Conservation (phyloP, 2,329 filamentous ascomycete genomes). For the Apiospora hydei region DNA sequence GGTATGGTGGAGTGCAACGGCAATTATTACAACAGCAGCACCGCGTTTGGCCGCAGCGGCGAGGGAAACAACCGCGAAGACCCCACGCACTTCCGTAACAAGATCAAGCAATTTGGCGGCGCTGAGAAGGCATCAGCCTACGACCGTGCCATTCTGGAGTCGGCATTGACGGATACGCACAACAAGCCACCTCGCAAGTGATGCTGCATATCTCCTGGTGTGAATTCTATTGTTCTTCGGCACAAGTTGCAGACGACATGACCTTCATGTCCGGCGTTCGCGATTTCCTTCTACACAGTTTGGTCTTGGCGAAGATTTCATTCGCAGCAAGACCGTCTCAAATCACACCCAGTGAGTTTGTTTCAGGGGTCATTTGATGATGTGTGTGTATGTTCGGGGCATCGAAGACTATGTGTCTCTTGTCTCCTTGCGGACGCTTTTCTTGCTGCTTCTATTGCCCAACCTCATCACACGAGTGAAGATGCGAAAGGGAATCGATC, state of each 20-base stretch:
- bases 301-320: neutral
- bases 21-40: conserved; percentile 37
- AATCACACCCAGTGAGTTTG: neutral
- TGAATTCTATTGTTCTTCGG: neutral
- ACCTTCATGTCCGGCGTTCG: neutral
- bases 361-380: neutral
- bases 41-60: conserved; percentile 37
- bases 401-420: neutral
- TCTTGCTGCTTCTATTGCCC: neutral
- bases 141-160: conserved; percentile 36
- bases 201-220: neutral
- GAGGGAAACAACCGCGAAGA: conserved; percentile 35
- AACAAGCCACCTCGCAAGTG: conserved; percentile 26
- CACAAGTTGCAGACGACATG: neutral
- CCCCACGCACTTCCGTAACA: conserved; percentile 39
- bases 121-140: conserved; percentile 34
- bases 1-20: conserved; percentile 38
- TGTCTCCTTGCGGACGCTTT: neutral
- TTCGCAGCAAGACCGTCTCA: neutral
- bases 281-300: conserved; percentile 6
- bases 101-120: conserved; percentile 34
- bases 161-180: conserved; percentile 35
- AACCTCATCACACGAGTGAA: neutral
- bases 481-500: neutral
- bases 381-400: neutral